Conservation (phyloP, 169 alveolate species). For the Eimeria necatrix region DNA sequence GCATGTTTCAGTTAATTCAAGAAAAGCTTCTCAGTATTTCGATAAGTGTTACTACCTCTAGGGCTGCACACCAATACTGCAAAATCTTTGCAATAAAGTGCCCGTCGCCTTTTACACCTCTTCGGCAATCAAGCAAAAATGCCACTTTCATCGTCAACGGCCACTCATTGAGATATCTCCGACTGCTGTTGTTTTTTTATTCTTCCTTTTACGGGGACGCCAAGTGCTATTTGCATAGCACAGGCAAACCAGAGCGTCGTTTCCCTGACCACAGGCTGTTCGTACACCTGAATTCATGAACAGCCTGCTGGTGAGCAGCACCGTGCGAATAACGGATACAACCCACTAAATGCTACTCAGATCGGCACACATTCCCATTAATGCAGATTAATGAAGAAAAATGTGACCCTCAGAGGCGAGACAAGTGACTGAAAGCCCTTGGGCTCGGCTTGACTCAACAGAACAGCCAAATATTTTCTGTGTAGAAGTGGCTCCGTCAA, state of each 20-base stretch:
- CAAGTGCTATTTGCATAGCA: neutral
- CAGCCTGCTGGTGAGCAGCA: neutral
- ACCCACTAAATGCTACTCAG: no score
- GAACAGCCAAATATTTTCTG: no score
- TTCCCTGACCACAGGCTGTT: neutral
- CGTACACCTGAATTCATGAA: neutral
- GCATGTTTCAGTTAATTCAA: neutral
- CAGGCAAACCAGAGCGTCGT: neutral
- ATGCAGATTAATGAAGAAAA: no score
- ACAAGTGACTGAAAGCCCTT: no score
- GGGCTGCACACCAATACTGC: slow-evolving; percentile 69
- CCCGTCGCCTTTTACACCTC: neutral
- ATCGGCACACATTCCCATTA: no score
- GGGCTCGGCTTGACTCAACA: no score
- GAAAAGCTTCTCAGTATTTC: no score
- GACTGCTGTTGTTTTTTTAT: neutral
- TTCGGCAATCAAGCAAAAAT: slow-evolving; percentile 59
- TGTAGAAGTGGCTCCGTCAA: no score
- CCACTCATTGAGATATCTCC: no score
- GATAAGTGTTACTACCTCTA: slow-evolving; percentile 2
- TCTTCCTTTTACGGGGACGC: neutral
- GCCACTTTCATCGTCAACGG: slow-evolving; percentile 25
- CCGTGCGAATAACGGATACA: no score
- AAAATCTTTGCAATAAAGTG: slow-evolving; percentile 33
- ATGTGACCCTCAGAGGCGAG: no score